Evolutionary conservation across 306 rosid genomes (phyloP).

Genomic region (Lathyrus oleraceus): DNA sequence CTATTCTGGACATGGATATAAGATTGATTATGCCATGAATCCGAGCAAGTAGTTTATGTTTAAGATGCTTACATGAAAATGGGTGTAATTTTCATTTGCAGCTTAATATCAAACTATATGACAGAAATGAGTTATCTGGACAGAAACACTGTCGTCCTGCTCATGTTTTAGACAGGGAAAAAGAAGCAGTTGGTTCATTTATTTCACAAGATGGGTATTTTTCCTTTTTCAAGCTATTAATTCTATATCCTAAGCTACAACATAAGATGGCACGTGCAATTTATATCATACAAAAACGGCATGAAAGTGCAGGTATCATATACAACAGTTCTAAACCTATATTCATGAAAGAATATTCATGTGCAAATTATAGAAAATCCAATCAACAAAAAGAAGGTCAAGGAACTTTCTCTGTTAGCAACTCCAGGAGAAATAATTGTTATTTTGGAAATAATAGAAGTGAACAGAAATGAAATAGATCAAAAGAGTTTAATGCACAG

Average conservation of each 20-base stretch:
- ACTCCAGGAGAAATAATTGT: constrained; percentile 14
- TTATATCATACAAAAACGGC: constrained; percentile 27
- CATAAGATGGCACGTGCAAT: not conserved
- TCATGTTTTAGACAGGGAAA: constrained; percentile 62
- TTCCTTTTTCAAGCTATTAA: constrained; percentile 7
- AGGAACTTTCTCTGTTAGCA: not conserved
- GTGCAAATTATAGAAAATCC: constrained; percentile 7
- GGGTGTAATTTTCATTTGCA: constrained; percentile 47
- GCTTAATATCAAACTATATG: constrained; percentile 65
- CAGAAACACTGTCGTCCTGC: constrained; percentile 75
- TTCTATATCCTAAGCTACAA: constrained; percentile 20
- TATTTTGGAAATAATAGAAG: constrained; percentile 9
- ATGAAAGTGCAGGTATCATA: constrained; percentile 25
- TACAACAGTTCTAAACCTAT: constrained; percentile 6
- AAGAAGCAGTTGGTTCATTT: constrained; percentile 44
- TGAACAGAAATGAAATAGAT: not conserved
- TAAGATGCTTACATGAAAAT: constrained; percentile 31
- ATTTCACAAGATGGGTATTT: constrained; percentile 55
- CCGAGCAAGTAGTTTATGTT: constrained; percentile 2
- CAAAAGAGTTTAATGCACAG: not conserved
- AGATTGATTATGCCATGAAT: constrained; percentile 25
- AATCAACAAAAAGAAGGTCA: not conserved
- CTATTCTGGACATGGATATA: not conserved
- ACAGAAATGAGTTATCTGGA: constrained; percentile 78
- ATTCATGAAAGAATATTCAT: constrained; percentile 6